These are phyloP conservation scores for Diddensiella caesifluorescens DNA, from an alignment of 805 yeast species.

Conservation along the genomic window DNA sequence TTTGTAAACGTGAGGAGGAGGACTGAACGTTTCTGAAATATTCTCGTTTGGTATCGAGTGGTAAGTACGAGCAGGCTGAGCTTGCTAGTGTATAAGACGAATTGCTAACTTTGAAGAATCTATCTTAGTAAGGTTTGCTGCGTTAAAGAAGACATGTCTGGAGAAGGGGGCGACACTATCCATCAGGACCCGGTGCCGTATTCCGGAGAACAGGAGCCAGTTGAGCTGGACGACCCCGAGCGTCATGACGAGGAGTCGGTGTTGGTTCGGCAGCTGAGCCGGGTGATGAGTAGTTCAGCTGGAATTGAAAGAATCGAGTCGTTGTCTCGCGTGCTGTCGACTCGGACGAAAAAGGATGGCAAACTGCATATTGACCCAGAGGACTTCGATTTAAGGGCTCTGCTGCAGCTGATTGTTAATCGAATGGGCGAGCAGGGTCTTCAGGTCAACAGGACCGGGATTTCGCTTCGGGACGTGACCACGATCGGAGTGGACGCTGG, in stretches of 20 bases:
- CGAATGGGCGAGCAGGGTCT: conserved; percentile 32
- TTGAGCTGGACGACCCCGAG: conserved; percentile 18
- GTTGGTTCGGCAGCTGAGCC: conserved; percentile 19
- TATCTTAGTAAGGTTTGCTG: no score
- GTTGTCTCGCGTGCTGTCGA: conserved; percentile 46
- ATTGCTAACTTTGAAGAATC: no score
- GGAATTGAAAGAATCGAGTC: conserved; percentile 41
- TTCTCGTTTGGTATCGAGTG: no score
- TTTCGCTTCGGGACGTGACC: conserved; percentile 35
- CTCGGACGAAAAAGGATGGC: conserved; percentile 43
- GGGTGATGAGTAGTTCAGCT: conserved; percentile 28
- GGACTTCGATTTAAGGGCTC: conserved; percentile 42
- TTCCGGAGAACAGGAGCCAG: conserved; percentile 2
- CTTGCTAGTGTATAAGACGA: no score
- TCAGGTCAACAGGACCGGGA: conserved; percentile 33
- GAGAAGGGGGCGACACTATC: no score
- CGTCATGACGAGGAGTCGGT: conserved; percentile 22
- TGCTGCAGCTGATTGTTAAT: conserved; percentile 27
- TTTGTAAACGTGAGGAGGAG: no score
- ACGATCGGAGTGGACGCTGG: conserved; percentile 45
- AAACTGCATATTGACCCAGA: conserved; percentile 41
- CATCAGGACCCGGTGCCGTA: no score
- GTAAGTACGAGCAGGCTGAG: no score
- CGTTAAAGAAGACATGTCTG: no score
- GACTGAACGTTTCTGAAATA: no score